Evolutionary conservation across 345 rosid genomes (phyloP), one percentile per base, ranked within the genome.

Genomic region (Pelargonium nanum): DNA sequence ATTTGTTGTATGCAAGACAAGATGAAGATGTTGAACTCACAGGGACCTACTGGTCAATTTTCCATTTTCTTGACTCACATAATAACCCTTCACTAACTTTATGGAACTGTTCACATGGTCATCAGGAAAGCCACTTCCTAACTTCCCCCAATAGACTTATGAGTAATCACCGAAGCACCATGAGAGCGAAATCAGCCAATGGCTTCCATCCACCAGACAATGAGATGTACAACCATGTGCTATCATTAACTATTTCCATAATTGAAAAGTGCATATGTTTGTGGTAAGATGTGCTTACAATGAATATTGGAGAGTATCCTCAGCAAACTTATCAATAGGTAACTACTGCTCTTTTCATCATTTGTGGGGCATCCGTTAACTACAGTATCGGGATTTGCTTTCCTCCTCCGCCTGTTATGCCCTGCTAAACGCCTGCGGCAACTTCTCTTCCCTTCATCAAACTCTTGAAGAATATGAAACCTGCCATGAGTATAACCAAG

Each of bases 391-490:
- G 87, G 85, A 75, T 80, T 77, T 15, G 84, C 70, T 70, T 86
- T 83, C 75, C 87, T 81, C 73, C 93, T 81, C 67, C 93, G 73
- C 64, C 67, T 81, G 69, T 86, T 86, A 69, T 86, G 93, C 59
- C 93, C 89, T 45, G 87, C 89, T 77, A 86, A 73, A 62, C 94
- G 89, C 63, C 90, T 74, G 45, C 89, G 84, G 55, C 94, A 86
- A 60, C 94, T 84, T 77, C 90, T 74, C 77, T 84, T 86, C 53
- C 84, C 94, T 69, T 86, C 89, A 77, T 86, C 94, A 67, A 86
- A 86, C 72, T 84, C 89, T 78, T 84, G 81, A 75, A 86, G 94
- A 68, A 63, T 78, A 67, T 86, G 94, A 82, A 86, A 86, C 86
- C 94, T 86, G 80, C 72, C 72, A 67, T 69, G 53, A 67, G 65